Conservation (phyloP, 257 asterid genomes). For the Jacaranda mimosifolia region DNA sequence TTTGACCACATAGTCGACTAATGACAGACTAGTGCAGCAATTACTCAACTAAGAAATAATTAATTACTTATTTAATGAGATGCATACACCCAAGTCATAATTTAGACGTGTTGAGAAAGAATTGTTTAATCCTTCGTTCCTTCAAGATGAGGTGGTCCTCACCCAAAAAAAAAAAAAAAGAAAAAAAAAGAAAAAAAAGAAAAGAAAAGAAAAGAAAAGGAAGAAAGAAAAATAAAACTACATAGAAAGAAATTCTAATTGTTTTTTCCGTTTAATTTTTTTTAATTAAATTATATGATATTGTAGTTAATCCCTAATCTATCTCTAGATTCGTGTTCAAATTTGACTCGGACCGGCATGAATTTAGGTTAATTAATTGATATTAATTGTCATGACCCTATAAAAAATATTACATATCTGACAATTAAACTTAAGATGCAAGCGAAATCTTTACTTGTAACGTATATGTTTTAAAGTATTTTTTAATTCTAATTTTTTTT, state of each 20-base stretch:
- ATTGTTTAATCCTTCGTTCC: background rate
- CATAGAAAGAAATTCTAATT: background rate
- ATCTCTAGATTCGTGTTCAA: background rate
- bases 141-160: conserved; percentile 16
- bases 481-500: too few species aligned
- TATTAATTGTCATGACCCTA: too few species aligned
- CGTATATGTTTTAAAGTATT: too few species aligned
- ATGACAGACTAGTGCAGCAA: conserved; percentile 9
- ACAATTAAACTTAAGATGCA: too few species aligned
- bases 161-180: too few species aligned
- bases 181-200: background rate
- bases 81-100: conserved; percentile 20
- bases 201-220: background rate
- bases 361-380: too few species aligned
- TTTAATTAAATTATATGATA: background rate
- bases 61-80: conserved; percentile 16
- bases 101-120: background rate
- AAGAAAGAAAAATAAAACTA: background rate
- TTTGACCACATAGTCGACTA: conserved; percentile 46
- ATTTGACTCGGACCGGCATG: too few species aligned
- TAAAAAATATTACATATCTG: too few species aligned
- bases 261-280: background rate
- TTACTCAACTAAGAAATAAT: conserved; percentile 24
- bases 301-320: background rate
- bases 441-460: too few species aligned